Conservation (phyloP, 31 red algal genomes). For the Odonthalia washingtoniensis region DNA sequence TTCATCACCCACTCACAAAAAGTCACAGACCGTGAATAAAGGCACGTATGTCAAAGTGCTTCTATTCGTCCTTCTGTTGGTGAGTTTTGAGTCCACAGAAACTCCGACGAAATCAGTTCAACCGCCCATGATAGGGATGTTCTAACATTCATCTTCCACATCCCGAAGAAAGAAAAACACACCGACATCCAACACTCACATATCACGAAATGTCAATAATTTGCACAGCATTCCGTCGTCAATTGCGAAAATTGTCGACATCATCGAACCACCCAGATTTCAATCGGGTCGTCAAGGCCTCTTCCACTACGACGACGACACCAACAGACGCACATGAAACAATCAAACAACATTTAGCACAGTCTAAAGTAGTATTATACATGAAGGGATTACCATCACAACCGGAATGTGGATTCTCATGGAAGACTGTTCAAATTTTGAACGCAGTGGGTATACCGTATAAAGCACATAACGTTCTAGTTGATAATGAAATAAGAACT, state of each 20-base stretch:
- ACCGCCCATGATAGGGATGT: too few relatives aligned
- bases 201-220: too few relatives aligned
- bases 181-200: too few relatives aligned
- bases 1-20: neutral
- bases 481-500: slow-evolving; percentile 75
- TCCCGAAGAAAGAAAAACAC: too few relatives aligned
- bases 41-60: too few relatives aligned
- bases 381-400: slow-evolving; percentile 95
- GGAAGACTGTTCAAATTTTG: slow-evolving; percentile 85
- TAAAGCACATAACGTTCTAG: slow-evolving; percentile 91
- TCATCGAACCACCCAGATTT: slow-evolving; percentile 57
- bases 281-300: slow-evolving; percentile 59
- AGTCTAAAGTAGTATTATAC: slow-evolving; percentile 94
- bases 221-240: slow-evolving; percentile 14
- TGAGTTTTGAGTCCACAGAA: too few relatives aligned
- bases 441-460: slow-evolving; percentile 87
- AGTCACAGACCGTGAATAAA: too few relatives aligned
- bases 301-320: too few relatives aligned
- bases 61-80: too few relatives aligned
- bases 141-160: too few relatives aligned
- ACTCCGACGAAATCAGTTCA: too few relatives aligned
- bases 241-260: too few relatives aligned
- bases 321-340: slow-evolving; percentile 22
- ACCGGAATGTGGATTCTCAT: slow-evolving; percentile 96
- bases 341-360: slow-evolving; percentile 66